Conservation (phyloP, 2,329 filamentous ascomycete species). For the Verticillium zaregamsianum region DNA sequence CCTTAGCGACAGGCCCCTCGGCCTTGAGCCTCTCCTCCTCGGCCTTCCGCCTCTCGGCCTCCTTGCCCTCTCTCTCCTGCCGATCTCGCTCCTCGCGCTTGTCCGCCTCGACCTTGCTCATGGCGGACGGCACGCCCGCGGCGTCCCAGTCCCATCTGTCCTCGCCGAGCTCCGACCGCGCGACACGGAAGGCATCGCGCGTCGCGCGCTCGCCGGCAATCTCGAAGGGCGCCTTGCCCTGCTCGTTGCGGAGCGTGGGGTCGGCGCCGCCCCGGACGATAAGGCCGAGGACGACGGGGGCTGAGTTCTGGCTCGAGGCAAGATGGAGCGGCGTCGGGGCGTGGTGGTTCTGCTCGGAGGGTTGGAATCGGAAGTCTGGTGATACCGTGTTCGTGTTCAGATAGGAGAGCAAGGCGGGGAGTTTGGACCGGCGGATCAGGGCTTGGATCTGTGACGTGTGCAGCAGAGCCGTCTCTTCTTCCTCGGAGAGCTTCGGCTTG, state of each 20-base stretch:
- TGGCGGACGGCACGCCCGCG: conserved; percentile 65
- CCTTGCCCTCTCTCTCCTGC: conserved; percentile 62
- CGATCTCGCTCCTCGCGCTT: conserved; percentile 66
- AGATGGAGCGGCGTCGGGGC: conserved; percentile 82
- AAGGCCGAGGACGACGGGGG: conserved; percentile 72
- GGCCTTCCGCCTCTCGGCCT: conserved; percentile 64
- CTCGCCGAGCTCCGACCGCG: conserved; percentile 78
- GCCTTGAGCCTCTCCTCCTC: conserved; percentile 70
- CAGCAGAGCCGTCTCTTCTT: conserved; percentile 75
- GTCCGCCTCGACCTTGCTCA: conserved; percentile 70
- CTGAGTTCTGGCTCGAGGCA: conserved; percentile 74
- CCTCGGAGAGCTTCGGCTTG: conserved; percentile 67
- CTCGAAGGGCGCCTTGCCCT: conserved; percentile 84
- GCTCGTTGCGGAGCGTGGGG: conserved; percentile 64
- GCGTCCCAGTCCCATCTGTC: conserved; percentile 71
- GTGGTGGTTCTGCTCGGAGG: conserved; percentile 68
- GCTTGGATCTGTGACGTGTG: conserved; percentile 89
- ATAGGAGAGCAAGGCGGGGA: conserved; percentile 82
- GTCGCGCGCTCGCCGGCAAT: conserved; percentile 81
- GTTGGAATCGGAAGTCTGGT: conserved; percentile 71
- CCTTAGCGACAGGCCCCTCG: conserved; percentile 58
- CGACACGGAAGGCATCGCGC: conserved; percentile 86
- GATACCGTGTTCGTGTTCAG: conserved; percentile 70
- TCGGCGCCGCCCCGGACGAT: conserved; percentile 71
- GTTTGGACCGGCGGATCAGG: conserved; percentile 82